Base-by-base conservation (phyloP, 495 filamentous ascomycete genomes). In the Lasiosphaeriaceae sp. region DNA sequence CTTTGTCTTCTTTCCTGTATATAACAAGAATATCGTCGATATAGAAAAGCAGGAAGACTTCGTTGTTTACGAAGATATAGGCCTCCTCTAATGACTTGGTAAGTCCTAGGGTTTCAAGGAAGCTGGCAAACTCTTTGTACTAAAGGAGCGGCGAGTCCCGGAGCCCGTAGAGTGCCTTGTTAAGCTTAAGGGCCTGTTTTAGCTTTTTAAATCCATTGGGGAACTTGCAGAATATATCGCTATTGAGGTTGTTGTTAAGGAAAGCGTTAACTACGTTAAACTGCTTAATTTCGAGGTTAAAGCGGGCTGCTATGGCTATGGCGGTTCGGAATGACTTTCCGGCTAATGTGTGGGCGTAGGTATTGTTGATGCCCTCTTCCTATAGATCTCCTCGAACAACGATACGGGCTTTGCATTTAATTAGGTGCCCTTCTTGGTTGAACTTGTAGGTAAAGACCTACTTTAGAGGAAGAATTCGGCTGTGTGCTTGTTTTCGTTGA, bases 201-300 rank as follows among this genome's bases (percentile, higher is more conserved):
- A n/a, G 16, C 17, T 46, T 21, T n/a, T 46, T 46, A 46, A 46
- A 46, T 21, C 43, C 43, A n/a, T 46, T n/a, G 5, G 43, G 43
- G 19, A 46, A 21, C n/a, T 46, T n/a, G 43, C 43, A 46, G 43
- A 46, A 46, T 21, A 46, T n/a, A 46, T 46, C 43, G 14, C 19
- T 21, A n/a, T 46, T 21, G 43, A 46, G 43, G 16, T 50, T 19
- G 21, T 9, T 21, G 22, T 50, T 23, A 12, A 50, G 16, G 29
- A 50, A 50, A 29, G 47, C 47, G 11, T 50, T 50, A 11, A 50
- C 47, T 3, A 50, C 47, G 23, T 50, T 22, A 16, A 12, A 50
- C 21, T 50, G 47, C 23, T 19, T 11, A 11, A 50, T 9, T 22
- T 50, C 47, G 2, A 50, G 47, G 24, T 50, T 11, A 22, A 50